These are phyloP conservation scores for Aspergillus alliaceus DNA, from an alignment of 2,329 filamentous ascomycete species.

Conservation along the genomic window DNA sequence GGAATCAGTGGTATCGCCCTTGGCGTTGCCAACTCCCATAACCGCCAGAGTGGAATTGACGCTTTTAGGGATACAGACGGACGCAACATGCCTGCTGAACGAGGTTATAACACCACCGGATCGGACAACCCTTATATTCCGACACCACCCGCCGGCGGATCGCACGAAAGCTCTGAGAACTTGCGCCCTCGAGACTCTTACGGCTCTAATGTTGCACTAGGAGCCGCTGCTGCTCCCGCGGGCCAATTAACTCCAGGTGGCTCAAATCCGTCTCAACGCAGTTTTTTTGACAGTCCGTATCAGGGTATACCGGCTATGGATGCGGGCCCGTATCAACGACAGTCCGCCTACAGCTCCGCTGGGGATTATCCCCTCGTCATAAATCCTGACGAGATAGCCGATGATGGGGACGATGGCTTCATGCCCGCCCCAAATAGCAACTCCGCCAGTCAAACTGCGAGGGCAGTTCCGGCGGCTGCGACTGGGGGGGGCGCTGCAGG, in stretches of 20 bases:
- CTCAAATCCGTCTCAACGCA: conserved; percentile 47
- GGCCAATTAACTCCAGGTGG: conserved; percentile 35
- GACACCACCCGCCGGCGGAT: conserved; percentile 15
- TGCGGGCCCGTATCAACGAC: conserved; percentile 68
- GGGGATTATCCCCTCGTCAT: conserved; percentile 55
- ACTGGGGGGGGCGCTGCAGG: conserved; percentile 44
- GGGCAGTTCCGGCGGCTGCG: conserved; percentile 44
- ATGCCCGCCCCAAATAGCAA: conserved; percentile 42
- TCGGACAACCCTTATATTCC: conserved; percentile 41
- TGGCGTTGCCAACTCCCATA: conserved; percentile 64
- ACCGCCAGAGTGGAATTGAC: conserved; percentile 64
- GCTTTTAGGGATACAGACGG: conserved; percentile 52
- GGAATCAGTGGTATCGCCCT: conserved; percentile 69
- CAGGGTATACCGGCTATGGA: conserved; percentile 40
- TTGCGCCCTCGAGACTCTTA: conserved; percentile 40
- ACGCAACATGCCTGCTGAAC: conserved; percentile 33
- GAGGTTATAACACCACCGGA: conserved; percentile 33
- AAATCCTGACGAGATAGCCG: conserved; percentile 76
- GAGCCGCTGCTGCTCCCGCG: conserved; percentile 32
- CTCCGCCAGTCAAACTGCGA: conserved; percentile 5
- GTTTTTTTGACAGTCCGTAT: conserved; percentile 47
- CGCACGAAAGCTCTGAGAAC: conserved; percentile 22
- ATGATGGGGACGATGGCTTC: conserved; percentile 86
- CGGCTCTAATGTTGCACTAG: conserved; percentile 38
- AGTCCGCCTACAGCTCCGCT: conserved; percentile 52